phyloP scores from a whole-genome alignment of 108 stramenopile species.

The Fragilaria crotonensis region DNA sequence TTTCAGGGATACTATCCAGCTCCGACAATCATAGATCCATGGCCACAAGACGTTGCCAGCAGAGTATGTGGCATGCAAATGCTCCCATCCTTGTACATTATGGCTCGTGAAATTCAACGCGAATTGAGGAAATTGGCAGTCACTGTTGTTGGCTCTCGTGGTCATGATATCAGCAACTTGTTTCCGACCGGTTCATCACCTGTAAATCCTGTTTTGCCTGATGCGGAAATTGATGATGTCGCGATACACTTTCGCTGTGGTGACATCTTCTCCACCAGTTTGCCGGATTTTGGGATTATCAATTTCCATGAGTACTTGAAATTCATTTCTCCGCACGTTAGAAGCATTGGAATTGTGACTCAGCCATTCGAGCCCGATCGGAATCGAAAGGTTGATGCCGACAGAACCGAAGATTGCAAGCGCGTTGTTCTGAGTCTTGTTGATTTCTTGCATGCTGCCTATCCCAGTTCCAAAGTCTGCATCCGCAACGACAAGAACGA shows the following conservation, averaged over 20 bases:
- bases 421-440: slow-evolving; percentile 10
- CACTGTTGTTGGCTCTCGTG: no score
- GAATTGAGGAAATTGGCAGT: no score
- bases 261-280: slow-evolving; percentile 18
- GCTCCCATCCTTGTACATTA: no score
- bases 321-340: slow-evolving; percentile 13
- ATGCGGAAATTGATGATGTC: slow-evolving; percentile 24
- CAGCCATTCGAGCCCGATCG: slow-evolving; percentile 17
- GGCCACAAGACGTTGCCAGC: no score
- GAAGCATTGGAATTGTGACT: slow-evolving; percentile 27
- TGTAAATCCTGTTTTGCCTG: slow-evolving; percentile 13
- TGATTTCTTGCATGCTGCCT: slow-evolving; percentile 17
- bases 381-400: slow-evolving; percentile 5
- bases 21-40: no score
- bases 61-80: no score
- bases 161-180: no score
- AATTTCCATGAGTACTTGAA: slow-evolving; percentile 21
- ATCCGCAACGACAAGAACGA: slow-evolving; percentile 24
- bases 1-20: no score
- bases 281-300: slow-evolving; percentile 24
- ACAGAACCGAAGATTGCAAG: slow-evolving; percentile 6
- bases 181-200: no score
- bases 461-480: slow-evolving; percentile 10
- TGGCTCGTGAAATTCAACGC: no score
- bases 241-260: slow-evolving; percentile 40